Conservation (phyloP, 2,329 filamentous ascomycete genomes). For the Hymenoscyphus fructigenus region DNA sequence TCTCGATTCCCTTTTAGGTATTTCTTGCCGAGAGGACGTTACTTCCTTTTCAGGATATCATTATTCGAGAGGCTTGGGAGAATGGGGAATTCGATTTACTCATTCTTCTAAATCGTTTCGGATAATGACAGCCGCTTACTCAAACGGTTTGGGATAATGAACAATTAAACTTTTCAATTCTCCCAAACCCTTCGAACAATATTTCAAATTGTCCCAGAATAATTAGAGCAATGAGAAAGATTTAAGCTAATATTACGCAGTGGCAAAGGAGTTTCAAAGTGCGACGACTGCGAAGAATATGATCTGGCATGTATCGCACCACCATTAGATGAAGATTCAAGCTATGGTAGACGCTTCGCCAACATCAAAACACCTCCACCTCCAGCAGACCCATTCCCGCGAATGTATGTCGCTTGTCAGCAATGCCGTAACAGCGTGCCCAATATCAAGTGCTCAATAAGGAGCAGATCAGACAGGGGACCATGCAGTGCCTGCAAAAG, state of each 20-base stretch:
- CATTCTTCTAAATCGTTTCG: too few species aligned
- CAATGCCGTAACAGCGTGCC: not conserved
- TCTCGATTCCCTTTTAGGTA: not conserved
- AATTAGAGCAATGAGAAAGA: too few species aligned
- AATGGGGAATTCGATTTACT: too few species aligned
- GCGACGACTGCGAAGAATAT: conserved; percentile 25
- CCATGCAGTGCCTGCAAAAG: conserved; percentile 5
- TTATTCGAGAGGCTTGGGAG: too few species aligned
- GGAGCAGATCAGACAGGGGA: not conserved
- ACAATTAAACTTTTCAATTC: too few species aligned
- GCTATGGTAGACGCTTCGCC: conserved; percentile 9
- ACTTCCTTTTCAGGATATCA: too few species aligned
- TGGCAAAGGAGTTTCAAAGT: conserved; percentile 22
- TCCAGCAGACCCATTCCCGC: not conserved
- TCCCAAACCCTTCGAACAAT: too few species aligned
- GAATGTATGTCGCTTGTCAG: conserved; percentile 2
- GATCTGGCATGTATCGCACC: conserved; percentile 24
- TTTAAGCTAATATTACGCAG: not conserved
- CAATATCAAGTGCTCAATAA: not conserved
- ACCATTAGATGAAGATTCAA: conserved; percentile 14
- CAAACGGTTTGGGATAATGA: too few species aligned
- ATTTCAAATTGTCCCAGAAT: too few species aligned
- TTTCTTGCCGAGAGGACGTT: too few species aligned
- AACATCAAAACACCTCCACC: not conserved
- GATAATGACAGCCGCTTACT: too few species aligned